These are phyloP conservation scores for Nakaseomyces glabratus DNA, from an alignment of 1,139 yeast genomes.

Conservation along the genomic window DNA sequence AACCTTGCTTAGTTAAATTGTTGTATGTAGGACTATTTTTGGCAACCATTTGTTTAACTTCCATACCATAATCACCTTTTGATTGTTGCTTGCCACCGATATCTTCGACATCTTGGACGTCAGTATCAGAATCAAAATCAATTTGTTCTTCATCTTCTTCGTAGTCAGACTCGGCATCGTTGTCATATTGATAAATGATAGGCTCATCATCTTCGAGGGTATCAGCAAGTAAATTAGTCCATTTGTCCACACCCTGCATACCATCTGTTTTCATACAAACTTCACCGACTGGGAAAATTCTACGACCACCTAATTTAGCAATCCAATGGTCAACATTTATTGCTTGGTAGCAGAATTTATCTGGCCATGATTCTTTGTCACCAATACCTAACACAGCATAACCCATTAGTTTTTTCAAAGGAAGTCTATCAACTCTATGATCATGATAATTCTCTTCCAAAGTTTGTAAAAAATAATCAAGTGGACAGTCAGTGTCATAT, in stretches of 20 bases:
- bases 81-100: slow-evolving; percentile 46
- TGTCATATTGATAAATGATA: slow-evolving; percentile 43
- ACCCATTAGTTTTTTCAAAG: slow-evolving; percentile 59
- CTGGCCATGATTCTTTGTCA: slow-evolving; percentile 80
- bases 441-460: slow-evolving; percentile 75
- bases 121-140: slow-evolving; percentile 29
- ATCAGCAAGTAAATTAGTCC: slow-evolving; percentile 54
- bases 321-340: slow-evolving; percentile 63
- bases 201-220: slow-evolving; percentile 62
- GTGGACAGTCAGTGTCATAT: slow-evolving; percentile 85
- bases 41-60: slow-evolving; percentile 79
- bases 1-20: slow-evolving; percentile 85
- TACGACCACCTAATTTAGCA: slow-evolving; percentile 74
- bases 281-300: slow-evolving; percentile 78
- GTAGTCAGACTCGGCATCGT: slow-evolving; percentile 42
- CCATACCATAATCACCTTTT: slow-evolving; percentile 20
- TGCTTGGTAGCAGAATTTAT: slow-evolving; percentile 83
- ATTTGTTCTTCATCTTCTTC: slow-evolving; percentile 28
- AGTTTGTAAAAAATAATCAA: slow-evolving; percentile 78
- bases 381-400: slow-evolving; percentile 84
- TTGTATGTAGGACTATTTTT: slow-evolving; percentile 82
- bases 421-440: slow-evolving; percentile 76
- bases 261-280: slow-evolving; percentile 72
- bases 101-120: slow-evolving; percentile 58
- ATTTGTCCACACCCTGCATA: slow-evolving; percentile 51